A percentile compares a stretch with the other conserved stretches of the same genome.
These are phyloP conservation scores for Pleoardoris graminearum DNA, from an alignment of 2,329 filamentous ascomycete genomes.

Conservation along the genomic window DNA sequence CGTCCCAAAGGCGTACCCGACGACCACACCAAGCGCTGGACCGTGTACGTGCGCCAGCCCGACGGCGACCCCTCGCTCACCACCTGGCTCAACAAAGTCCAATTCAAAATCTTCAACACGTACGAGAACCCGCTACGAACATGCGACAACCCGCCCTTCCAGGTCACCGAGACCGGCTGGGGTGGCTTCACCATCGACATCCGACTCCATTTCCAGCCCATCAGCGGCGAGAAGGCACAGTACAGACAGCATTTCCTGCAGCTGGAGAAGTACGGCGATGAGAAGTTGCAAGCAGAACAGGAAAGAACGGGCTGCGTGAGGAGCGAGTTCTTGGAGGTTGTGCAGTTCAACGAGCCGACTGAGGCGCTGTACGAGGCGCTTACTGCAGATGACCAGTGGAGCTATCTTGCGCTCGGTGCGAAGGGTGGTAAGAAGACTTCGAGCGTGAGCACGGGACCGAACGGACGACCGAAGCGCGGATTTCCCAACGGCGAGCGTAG, in stretches of 20 bases:
- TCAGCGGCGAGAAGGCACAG: slow-evolving; percentile 89
- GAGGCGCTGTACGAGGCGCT: slow-evolving; percentile 88
- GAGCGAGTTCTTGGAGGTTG: slow-evolving; percentile 86
- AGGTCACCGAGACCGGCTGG: slow-evolving; percentile 92
- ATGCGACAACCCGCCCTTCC: slow-evolving; percentile 74
- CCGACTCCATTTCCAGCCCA: slow-evolving; percentile 88
- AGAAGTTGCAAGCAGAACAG: slow-evolving; percentile 66
- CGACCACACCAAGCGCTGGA: slow-evolving; percentile 96
- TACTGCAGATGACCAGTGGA: slow-evolving; percentile 69
- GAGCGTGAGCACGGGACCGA: slow-evolving; percentile 26
- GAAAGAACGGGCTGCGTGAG: slow-evolving; percentile 62
- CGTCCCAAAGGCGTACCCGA: slow-evolving; percentile 72
- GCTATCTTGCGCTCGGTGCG: slow-evolving; percentile 44
- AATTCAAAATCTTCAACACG: slow-evolving; percentile 97
- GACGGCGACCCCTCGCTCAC: slow-evolving; percentile 84
- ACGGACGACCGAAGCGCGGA: slow-evolving; percentile 40
- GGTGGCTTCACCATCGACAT: slow-evolving; percentile 97
- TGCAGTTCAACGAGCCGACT: slow-evolving; percentile 96
- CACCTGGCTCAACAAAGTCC: slow-evolving; percentile 94
- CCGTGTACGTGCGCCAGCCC: slow-evolving; percentile 87
- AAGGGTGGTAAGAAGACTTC: slow-evolving; percentile 51
- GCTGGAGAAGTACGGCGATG: slow-evolving; percentile 81
- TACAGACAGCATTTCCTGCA: slow-evolving; percentile 93
- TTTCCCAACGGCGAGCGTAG: slow-evolving; percentile 42
- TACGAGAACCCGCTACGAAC: slow-evolving; percentile 87